phyloP scores from a whole-genome alignment of 2,329 filamentous ascomycete genomes.

The Cytospora paraplurivora region DNA sequence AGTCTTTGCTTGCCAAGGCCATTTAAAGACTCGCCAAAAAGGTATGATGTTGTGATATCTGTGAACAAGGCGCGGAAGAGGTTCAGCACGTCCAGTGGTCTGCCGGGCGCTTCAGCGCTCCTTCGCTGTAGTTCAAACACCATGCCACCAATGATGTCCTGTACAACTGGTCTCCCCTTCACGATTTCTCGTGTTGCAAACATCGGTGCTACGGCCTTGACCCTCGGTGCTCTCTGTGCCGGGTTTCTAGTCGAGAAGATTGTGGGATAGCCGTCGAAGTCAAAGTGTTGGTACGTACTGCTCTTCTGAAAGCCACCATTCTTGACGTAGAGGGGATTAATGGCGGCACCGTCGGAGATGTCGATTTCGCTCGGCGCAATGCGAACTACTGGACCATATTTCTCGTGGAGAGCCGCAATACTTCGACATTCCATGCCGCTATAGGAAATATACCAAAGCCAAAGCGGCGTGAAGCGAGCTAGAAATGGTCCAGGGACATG shows the following conservation, averaged over 20 bases:
- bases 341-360: conserved; percentile 47
- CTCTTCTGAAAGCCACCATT: conserved; percentile 57
- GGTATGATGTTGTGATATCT: conserved; percentile 56
- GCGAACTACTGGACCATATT: conserved; percentile 36
- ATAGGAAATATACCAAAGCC: neutral
- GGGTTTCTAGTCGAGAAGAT: conserved; percentile 53
- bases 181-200: conserved; percentile 43
- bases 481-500: neutral
- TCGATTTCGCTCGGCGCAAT: conserved; percentile 44
- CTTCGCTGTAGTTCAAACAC: conserved; percentile 41
- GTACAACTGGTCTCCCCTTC: conserved; percentile 38
- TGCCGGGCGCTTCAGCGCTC: conserved; percentile 25
- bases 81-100: conserved; percentile 51
- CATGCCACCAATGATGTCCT: conserved; percentile 40
- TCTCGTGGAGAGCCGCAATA: neutral
- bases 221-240: conserved; percentile 45
- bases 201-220: conserved; percentile 52
- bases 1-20: neutral
- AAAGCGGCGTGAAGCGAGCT: neutral
- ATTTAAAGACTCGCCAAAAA: conserved; percentile 53
- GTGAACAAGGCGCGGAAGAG: conserved; percentile 52
- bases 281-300: conserved; percentile 55
- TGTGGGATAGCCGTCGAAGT: conserved; percentile 56
- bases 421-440: neutral
- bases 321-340: conserved; percentile 52